Percentiles rank a stretch among this genome's conserved stretches.
These are phyloP conservation scores for Akanthomyces uredinophilus DNA, from an alignment of 2,329 filamentous ascomycete species.

Conservation along the genomic window DNA sequence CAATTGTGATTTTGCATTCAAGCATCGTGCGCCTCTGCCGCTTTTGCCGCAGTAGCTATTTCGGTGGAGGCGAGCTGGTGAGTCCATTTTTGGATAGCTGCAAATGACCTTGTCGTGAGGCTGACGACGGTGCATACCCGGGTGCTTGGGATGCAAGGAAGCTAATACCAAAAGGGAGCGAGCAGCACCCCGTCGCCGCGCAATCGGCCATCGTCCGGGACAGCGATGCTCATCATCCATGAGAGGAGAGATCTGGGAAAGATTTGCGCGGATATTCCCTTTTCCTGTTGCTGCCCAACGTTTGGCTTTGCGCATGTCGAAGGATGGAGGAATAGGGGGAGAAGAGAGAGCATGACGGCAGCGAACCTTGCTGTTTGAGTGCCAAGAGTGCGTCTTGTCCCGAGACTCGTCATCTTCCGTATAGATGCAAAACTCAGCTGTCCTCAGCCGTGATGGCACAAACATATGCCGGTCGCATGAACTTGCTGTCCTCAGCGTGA, in stretches of 20 bases:
- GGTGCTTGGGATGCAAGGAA: not conserved
- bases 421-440: no score
- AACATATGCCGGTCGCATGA: not conserved
- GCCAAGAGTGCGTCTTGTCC: not conserved
- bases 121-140: not conserved
- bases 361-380: not conserved
- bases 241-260: not conserved
- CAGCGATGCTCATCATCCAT: not conserved
- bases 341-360: not conserved
- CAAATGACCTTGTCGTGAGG: conserved; percentile 1
- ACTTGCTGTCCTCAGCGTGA: not conserved
- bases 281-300: not conserved
- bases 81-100: conserved; percentile 2
- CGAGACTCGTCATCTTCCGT: no score
- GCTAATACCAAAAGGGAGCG: not conserved
- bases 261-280: not conserved
- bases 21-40: conserved; percentile 9
- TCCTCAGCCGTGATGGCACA: not conserved
- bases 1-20: not conserved
- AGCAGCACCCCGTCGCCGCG: not conserved
- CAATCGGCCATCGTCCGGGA: conserved; percentile 12
- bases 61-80: conserved; percentile 2
- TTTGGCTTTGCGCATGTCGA: not conserved
- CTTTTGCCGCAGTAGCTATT: conserved; percentile 5
- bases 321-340: not conserved